Base-by-base conservation (phyloP, 345 rosid genomes). In the Hibiscus tridactylites region DNA sequence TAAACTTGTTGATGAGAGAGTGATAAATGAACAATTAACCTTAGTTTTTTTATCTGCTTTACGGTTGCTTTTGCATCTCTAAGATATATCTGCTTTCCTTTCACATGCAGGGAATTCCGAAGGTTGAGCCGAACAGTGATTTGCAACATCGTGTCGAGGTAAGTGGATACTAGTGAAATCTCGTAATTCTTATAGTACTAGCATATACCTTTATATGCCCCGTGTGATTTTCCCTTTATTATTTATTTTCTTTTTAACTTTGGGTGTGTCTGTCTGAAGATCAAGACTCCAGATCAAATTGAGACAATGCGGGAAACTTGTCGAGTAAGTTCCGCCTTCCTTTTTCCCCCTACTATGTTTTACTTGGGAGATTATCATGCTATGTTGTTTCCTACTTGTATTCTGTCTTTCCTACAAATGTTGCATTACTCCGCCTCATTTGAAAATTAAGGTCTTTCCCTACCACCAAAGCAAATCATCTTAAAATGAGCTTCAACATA, bases 81-180 rank as follows among this genome's bases (percentile, higher is more conserved):
- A 37, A 66, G 19, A 37, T 56, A 44, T 59, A 12, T 44, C 17
- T 52, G 37, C 37, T 33, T 11, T 4, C 61, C 67, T 46, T 26
- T n/a, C 21, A 70, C 68, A 53, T 85, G 29, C 76, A 92, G 99
- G 99, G 99, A 52, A 75, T 76, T 71, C 97, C 99, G 24, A 92
- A 92, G 79, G 72, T 84, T 72, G 97, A 95, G 83, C 97, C 92
- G 26, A 88, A 84, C 46, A 91, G 98, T 81, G 93, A 94, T 28
- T 82, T 89, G 70, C 99, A 92, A 76, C 97, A 72, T 69, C 82
- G 76, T 81, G 92, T 95, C 74, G 98, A 92, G 99, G 98, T 89
- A 76, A 78, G 71, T 62, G 59, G 67, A 50, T 69, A 7, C 58
- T 35, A 42, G 7, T 28, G 35, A 39, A 58, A 24, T 54, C 39